Percentiles rank a stretch among this genome's conserved stretches.
These are phyloP conservation scores for Hibiscus trionum DNA, from an alignment of 345 rosid genomes.

Conservation along the genomic window DNA sequence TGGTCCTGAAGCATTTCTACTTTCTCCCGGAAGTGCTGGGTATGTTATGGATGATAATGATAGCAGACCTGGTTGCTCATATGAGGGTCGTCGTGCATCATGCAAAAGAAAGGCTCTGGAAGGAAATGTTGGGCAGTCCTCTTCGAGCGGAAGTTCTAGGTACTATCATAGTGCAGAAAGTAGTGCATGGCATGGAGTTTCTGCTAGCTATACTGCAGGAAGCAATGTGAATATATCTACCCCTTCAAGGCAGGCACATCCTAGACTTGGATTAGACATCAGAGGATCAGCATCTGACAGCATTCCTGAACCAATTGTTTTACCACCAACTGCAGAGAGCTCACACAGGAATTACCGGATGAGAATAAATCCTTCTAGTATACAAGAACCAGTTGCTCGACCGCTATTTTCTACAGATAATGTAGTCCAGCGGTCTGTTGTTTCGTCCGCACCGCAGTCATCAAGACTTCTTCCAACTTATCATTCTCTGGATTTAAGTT, in stretches of 20 bases:
- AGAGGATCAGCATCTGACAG: slow-evolving; percentile 36
- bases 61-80: slow-evolving; percentile 37
- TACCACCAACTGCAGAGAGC: slow-evolving; percentile 33
- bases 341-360: slow-evolving; percentile 50
- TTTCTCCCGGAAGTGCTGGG: slow-evolving; percentile 38
- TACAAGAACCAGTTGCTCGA: slow-evolving; percentile 30
- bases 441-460: slow-evolving; percentile 32
- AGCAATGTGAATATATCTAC: slow-evolving; percentile 31
- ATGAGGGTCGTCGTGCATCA: slow-evolving; percentile 50
- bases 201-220: slow-evolving; percentile 27
- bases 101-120: slow-evolving; percentile 80
- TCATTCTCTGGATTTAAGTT: slow-evolving; percentile 41
- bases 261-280: slow-evolving; percentile 40
- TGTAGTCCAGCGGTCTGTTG: slow-evolving; percentile 32
- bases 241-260: slow-evolving; percentile 35
- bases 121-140: slow-evolving; percentile 54
- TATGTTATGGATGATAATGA: slow-evolving; percentile 32
- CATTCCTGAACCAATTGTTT: slow-evolving; percentile 29
- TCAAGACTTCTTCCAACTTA: slow-evolving; percentile 39
- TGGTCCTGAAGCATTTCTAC: slow-evolving; percentile 27
- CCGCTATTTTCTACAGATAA: slow-evolving; percentile 38
- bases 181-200: slow-evolving; percentile 39
- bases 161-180: slow-evolving; percentile 49
- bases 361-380: slow-evolving; percentile 42
- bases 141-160: slow-evolving; percentile 43